A percentile compares a stretch with the other conserved stretches of the same genome.
phyloP scores from a whole-genome alignment of 768 basidiomycete species.

The Mycena maculata region DNA sequence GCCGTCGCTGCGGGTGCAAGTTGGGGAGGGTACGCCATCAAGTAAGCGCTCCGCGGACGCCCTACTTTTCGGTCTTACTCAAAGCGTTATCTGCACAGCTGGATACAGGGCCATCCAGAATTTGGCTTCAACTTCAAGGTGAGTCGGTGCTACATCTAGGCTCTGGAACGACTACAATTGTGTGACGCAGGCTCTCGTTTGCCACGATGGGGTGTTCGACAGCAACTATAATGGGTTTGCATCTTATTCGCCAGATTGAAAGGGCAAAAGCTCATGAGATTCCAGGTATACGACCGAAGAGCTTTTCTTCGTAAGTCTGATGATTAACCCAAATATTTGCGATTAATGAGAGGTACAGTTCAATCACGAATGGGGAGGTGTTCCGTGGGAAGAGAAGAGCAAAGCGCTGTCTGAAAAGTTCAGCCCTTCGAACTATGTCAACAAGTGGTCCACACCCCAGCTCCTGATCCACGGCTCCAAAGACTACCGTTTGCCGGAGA shows the following conservation, averaged over 20 bases:
- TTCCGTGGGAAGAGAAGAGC: constrained; percentile 77
- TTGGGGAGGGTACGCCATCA: constrained; percentile 91
- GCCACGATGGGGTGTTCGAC: constrained; percentile 94
- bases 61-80: constrained; percentile 15
- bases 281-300: constrained; percentile 85
- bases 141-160: constrained; percentile 46
- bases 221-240: constrained; percentile 73
- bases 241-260: not conserved
- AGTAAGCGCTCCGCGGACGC: constrained; percentile 56
- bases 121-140: constrained; percentile 88
- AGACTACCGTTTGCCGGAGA: constrained; percentile 89
- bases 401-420: constrained; percentile 68
- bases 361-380: constrained; percentile 89
- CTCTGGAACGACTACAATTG: too few relatives aligned
- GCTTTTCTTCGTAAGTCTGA: constrained; percentile 80
- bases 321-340: not conserved
- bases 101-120: constrained; percentile 96
- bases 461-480: constrained; percentile 88
- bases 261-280: not conserved
- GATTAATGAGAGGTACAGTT: constrained; percentile 58
- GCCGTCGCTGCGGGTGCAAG: constrained; percentile 85
- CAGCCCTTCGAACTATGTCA: constrained; percentile 85
- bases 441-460: constrained; percentile 89
- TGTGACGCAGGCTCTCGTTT: too few relatives aligned
- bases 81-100: constrained; percentile 58